A percentile compares a stretch with the other conserved stretches of the same genome.
phyloP scores from a whole-genome alignment of 352 stramenopile genomes.

The Pythium dissimile region DNA sequence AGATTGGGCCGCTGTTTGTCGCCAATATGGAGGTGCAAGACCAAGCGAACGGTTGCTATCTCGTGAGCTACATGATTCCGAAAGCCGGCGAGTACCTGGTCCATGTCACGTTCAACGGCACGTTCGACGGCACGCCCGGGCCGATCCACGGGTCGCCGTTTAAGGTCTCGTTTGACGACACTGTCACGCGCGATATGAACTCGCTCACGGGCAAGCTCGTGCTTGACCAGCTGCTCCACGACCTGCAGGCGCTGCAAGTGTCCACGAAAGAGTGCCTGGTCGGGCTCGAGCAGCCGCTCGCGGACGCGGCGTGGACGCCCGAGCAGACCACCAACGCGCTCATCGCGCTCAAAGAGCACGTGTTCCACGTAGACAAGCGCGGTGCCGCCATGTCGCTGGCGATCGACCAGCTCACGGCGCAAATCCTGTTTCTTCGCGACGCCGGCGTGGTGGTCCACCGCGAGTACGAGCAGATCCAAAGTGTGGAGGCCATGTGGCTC shows the following conservation, averaged over 20 bases:
- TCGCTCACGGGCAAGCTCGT: slow-evolving; percentile 80
- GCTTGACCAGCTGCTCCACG: slow-evolving; percentile 60
- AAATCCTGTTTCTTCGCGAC: slow-evolving; percentile 65
- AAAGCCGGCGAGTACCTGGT: slow-evolving; percentile 84
- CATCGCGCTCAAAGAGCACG: slow-evolving; percentile 72
- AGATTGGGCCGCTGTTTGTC: slow-evolving; percentile 46
- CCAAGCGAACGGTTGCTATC: slow-evolving; percentile 91
- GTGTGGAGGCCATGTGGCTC: slow-evolving; percentile 54
- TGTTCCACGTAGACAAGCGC: slow-evolving; percentile 75
- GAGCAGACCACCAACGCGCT: slow-evolving; percentile 61
- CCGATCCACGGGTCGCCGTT: slow-evolving; percentile 91
- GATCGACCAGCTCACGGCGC: slow-evolving; percentile 63
- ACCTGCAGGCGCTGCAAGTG: slow-evolving; percentile 58
- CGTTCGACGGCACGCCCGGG: slow-evolving; percentile 87
- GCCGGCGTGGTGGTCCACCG: slow-evolving; percentile 49
- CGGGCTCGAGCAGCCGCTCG: slow-evolving; percentile 66
- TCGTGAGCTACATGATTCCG: slow-evolving; percentile 88
- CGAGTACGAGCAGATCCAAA: slow-evolving; percentile 48
- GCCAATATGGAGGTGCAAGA: slow-evolving; percentile 76
- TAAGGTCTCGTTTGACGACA: slow-evolving; percentile 70
- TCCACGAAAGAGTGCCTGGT: slow-evolving; percentile 66
- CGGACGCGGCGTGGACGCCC: slow-evolving; percentile 50
- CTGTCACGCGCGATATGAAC: slow-evolving; percentile 77
- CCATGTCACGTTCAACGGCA: slow-evolving; percentile 89
- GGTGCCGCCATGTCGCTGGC: slow-evolving; percentile 54